Percentiles rank a stretch among this genome's conserved stretches.
These are phyloP conservation scores for Ascochyta koolunga DNA, from an alignment of 2,329 filamentous ascomycete genomes.

Conservation along the genomic window DNA sequence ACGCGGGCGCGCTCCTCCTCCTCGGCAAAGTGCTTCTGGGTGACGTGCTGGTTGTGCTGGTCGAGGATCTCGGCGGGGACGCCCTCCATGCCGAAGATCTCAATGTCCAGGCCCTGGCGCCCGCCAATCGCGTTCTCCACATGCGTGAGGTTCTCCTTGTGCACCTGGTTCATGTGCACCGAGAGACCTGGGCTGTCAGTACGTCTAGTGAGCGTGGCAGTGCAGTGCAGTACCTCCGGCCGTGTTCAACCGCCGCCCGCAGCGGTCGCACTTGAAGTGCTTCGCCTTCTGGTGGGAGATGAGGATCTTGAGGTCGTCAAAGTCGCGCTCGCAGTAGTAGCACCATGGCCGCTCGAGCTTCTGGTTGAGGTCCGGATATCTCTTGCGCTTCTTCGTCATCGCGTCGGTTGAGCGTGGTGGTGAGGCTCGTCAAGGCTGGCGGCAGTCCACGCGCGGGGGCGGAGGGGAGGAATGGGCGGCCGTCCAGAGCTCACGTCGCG, in stretches of 20 bases:
- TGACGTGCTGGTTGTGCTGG: constrained; percentile 84
- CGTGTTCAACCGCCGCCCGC: constrained; percentile 86
- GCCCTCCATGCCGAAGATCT: constrained; percentile 99
- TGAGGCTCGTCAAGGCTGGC: background rate
- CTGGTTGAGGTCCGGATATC: constrained; percentile 85
- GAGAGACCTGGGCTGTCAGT: constrained; percentile 70
- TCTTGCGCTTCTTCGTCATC: constrained; percentile 79
- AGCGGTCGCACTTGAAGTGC: constrained; percentile 96
- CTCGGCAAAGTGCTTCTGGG: constrained; percentile 82
- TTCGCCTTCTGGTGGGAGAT: constrained; percentile 99
- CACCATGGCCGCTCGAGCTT: constrained; percentile 89
- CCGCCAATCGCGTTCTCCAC: constrained; percentile 94
- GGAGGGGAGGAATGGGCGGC: background rate
- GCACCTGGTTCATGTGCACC: constrained; percentile 97
- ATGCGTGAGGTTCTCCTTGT: constrained; percentile 86
- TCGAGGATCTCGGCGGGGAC: constrained; percentile 85
- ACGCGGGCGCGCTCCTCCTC: constrained; percentile 81
- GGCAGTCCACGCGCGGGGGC: background rate
- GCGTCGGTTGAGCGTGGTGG: constrained; percentile 5
- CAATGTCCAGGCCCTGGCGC: constrained; percentile 82
- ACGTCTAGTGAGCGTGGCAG: background rate
- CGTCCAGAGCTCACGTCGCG: constrained; percentile 19
- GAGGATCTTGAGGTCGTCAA: constrained; percentile 94
- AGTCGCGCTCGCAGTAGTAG: constrained; percentile 99
- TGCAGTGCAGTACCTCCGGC: constrained; percentile 73